Evolutionary conservation across 805 yeast genomes (phyloP).

Genomic region (Pichia heedii): DNA sequence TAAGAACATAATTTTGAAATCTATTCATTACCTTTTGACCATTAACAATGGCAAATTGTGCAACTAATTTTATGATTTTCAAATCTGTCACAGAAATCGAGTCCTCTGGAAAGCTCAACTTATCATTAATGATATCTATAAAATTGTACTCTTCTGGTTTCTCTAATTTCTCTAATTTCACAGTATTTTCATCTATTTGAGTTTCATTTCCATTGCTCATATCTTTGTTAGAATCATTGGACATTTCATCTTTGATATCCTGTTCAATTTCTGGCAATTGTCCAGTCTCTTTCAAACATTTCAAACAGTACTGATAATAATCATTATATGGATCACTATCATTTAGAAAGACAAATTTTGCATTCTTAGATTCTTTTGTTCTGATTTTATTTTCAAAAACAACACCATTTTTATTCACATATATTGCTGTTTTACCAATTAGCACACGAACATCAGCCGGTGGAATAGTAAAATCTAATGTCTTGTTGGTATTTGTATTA

Average conservation of each 20-base stretch:
- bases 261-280: constrained; percentile 11
- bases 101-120: constrained; percentile 20
- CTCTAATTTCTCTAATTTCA: background rate
- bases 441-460: constrained; percentile 41
- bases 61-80: constrained; percentile 63
- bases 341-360: constrained; percentile 57
- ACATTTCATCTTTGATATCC: too few relatives aligned
- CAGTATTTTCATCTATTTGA: background rate
- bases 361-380: constrained; percentile 35
- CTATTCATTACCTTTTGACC: constrained; percentile 37
- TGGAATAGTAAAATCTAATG: constrained; percentile 38
- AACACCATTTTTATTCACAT: constrained; percentile 59
- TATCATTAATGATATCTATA: constrained; percentile 16
- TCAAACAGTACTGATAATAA: constrained; percentile 46
- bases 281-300: constrained; percentile 23
- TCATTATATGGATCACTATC: constrained; percentile 44
- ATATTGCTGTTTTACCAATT: constrained; percentile 65
- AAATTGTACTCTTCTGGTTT: constrained; percentile 15
- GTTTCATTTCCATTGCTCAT: background rate
- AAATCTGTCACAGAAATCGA: constrained; percentile 53
- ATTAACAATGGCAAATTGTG: constrained; percentile 56
- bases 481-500: background rate
- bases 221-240: background rate
- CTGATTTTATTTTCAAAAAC: constrained; percentile 53
- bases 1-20: constrained; percentile 23